phyloP scores from a whole-genome alignment of 805 yeast species.

The Peterozyma xylosa region DNA sequence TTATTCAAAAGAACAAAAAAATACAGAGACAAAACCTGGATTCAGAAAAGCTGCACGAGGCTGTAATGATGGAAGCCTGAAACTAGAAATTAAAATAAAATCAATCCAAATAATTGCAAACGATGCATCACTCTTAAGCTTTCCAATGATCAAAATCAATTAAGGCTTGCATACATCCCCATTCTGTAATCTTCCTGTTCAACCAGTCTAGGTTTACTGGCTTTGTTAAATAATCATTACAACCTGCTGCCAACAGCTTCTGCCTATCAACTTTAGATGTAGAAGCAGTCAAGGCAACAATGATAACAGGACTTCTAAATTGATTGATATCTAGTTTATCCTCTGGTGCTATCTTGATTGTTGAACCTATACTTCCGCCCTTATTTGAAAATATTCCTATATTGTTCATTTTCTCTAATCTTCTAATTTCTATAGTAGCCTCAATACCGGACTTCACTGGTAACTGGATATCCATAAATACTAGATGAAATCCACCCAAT shows the following conservation, averaged over 20 bases:
- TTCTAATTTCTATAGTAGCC: constrained; percentile 86
- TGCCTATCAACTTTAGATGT: constrained; percentile 79
- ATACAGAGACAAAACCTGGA: too few species aligned
- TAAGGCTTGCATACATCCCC: constrained; percentile 99
- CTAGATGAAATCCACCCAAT: constrained; percentile 88
- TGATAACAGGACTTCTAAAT: constrained; percentile 94
- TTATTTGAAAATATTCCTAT: constrained; percentile 51
- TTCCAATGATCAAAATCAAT: constrained; percentile 95
- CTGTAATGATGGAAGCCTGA: too few species aligned
- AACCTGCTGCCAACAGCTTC: constrained; percentile 93
- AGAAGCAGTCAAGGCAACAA: constrained; percentile 94
- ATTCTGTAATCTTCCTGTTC: constrained; percentile 86
- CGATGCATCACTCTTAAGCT: too few species aligned
- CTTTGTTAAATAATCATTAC: constrained; percentile 92
- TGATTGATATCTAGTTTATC: constrained; percentile 52
- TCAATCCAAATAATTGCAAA: too few species aligned
- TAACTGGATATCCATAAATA: constrained; percentile 93
- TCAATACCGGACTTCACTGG: constrained; percentile 96
- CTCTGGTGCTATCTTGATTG: constrained; percentile 20
- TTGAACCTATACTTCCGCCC: constrained; percentile 1
- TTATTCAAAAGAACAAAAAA: too few species aligned
- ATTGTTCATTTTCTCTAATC: constrained; percentile 70
- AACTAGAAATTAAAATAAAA: too few species aligned
- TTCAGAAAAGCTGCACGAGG: too few species aligned
- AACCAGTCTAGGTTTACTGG: constrained; percentile 95